Conservation (phyloP, 495 filamentous ascomycete genomes). For the Penicillium egyptiacum region DNA sequence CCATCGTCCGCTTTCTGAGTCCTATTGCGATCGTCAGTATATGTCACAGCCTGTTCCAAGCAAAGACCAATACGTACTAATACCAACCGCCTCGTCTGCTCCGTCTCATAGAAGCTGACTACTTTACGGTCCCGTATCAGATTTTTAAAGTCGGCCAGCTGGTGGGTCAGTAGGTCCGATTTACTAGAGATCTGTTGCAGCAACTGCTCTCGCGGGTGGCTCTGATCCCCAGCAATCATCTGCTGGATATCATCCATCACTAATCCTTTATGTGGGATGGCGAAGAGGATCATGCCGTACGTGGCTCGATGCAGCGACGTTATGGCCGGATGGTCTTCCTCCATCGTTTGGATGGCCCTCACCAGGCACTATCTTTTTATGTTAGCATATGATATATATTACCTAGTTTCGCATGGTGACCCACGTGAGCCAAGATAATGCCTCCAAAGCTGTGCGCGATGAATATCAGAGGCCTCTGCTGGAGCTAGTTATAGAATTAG, state of each 20-base stretch:
- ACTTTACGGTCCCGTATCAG: constrained; percentile 31
- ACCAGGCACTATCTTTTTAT: constrained; percentile 26
- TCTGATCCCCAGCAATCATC: constrained; percentile 26
- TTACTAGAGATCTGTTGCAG: constrained; percentile 20
- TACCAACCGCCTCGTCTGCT: constrained; percentile 26
- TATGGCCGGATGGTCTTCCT: constrained; percentile 29
- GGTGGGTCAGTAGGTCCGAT: constrained; percentile 22
- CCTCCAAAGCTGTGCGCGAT: constrained; percentile 37
- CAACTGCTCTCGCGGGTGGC: constrained; percentile 27
- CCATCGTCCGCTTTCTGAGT: constrained; percentile 22
- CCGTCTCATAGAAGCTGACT: constrained; percentile 34
- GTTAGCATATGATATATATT: neutral
- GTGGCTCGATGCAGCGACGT: constrained; percentile 33
- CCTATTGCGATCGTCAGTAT: constrained; percentile 18
- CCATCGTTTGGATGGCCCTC: constrained; percentile 25
- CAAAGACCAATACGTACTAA: constrained; percentile 9
- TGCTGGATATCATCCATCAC: constrained; percentile 32
- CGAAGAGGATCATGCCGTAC: constrained; percentile 38
- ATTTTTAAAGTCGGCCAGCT: constrained; percentile 27
- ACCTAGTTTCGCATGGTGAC: neutral
- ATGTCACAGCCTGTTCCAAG: constrained; percentile 6
- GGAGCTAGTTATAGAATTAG: constrained; percentile 14
- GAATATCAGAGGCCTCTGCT: constrained; percentile 28
- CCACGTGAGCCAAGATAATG: constrained; percentile 33
- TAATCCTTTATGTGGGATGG: constrained; percentile 34